Evolutionary conservation across 768 basidiomycete species (phyloP).

Genomic region (Phylloporus sp.): DNA sequence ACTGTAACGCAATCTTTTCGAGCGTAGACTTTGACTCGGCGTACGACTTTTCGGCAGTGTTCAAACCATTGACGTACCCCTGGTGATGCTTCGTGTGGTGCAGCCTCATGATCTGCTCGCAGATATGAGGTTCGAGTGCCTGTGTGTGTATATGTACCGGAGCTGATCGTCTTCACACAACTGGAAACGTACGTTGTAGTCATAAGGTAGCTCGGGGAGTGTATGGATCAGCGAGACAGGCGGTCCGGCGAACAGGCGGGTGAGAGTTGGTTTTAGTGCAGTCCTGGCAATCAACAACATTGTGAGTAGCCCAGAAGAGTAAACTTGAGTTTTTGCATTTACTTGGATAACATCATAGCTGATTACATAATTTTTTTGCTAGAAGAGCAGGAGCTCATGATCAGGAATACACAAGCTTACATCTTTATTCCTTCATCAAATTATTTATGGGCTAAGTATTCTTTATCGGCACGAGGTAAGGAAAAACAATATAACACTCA

Average conservation of each 20-base stretch:
- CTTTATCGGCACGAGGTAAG: background rate
- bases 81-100: conserved; percentile 93
- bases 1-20: conserved; percentile 79
- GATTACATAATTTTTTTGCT: background rate
- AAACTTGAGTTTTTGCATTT: background rate
- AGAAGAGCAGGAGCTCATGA: background rate
- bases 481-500: conserved; percentile 1
- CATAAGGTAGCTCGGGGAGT: conserved; percentile 76
- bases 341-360: conserved; percentile 10
- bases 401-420: background rate
- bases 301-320: background rate
- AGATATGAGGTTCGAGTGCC: conserved; percentile 93
- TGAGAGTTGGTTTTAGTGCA: conserved; percentile 40
- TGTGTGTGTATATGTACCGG: conserved; percentile 18
- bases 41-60: conserved; percentile 87
- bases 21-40: conserved; percentile 59
- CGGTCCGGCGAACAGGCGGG: conserved; percentile 46
- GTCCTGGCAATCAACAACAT: conserved; percentile 52
- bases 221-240: conserved; percentile 57
- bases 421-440: background rate
- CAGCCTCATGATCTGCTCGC: conserved; percentile 87
- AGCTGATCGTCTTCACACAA: background rate
- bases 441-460: conserved; percentile 6
- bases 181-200: conserved; percentile 58
- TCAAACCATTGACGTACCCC: conserved; percentile 91